Percentiles rank a stretch among this genome's conserved stretches.
Conservation (phyloP, 176 grass and related monocot species). For the Typha latifolia region DNA sequence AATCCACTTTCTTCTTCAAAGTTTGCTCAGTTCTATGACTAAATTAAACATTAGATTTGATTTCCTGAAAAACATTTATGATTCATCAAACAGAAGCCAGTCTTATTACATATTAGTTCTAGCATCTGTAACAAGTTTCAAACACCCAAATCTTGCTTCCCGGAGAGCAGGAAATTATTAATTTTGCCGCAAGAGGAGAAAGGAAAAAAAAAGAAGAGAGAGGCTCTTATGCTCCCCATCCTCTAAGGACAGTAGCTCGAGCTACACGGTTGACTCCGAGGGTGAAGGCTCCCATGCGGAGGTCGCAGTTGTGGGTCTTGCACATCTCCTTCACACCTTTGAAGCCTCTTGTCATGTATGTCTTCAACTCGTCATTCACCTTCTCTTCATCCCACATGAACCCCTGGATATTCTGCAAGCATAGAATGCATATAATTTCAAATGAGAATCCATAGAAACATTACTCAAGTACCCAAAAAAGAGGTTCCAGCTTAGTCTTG, state of each 20-base stretch:
- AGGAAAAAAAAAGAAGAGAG: constrained; percentile 9
- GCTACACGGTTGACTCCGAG: constrained; percentile 90
- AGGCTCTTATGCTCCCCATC: constrained; percentile 62
- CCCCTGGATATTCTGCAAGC: constrained; percentile 82
- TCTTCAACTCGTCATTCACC: constrained; percentile 75
- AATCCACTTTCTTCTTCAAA: background rate
- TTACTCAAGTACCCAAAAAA: too few species aligned
- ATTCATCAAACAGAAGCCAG: background rate
- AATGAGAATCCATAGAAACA: background rate
- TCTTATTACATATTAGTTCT: background rate
- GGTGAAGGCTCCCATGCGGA: constrained; percentile 96
- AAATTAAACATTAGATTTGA: background rate
- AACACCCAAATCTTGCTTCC: background rate
- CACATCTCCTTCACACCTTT: constrained; percentile 74
- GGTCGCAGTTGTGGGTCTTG: constrained; percentile 65
- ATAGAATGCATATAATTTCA: background rate
- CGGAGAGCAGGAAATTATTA: background rate
- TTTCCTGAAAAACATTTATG: constrained; percentile 2
- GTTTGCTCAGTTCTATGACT: background rate
- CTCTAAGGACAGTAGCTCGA: constrained; percentile 71
- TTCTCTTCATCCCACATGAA: constrained; percentile 98
- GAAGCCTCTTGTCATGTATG: constrained; percentile 72
- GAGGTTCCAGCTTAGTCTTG: too few species aligned
- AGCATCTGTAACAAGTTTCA: too few species aligned
- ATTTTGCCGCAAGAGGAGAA: background rate